phyloP scores from a whole-genome alignment of 176 grass and related monocot species.

The maize (Zea mays) region DNA sequence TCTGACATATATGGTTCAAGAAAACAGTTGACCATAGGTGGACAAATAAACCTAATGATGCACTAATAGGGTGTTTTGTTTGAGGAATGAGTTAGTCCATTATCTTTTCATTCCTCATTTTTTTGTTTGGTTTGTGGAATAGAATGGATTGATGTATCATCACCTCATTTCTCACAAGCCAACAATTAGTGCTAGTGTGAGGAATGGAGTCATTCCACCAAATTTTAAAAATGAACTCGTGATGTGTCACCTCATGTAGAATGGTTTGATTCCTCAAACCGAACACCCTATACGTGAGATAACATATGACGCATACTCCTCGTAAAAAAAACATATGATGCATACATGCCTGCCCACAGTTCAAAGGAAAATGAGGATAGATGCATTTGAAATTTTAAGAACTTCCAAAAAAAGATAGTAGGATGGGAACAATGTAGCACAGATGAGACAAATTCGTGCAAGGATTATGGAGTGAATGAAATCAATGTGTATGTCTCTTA shows the following conservation, averaged over 20 bases:
- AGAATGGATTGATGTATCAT: background rate
- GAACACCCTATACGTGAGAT: no score
- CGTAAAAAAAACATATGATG: background rate
- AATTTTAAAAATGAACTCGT: no score
- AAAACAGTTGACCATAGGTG: background rate
- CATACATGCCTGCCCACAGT: background rate
- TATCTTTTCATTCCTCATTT: no score
- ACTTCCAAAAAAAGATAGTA: background rate
- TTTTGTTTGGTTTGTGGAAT: no score
- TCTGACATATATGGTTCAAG: constrained; percentile 1
- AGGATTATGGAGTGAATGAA: constrained; percentile 2
- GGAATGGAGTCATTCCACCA: no score
- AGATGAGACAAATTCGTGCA: background rate
- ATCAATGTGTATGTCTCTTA: constrained; percentile 35
- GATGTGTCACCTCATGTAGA: no score
- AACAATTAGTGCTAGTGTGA: no score
- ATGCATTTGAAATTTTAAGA: background rate
- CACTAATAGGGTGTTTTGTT: background rate
- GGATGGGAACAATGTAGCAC: constrained; percentile 15
- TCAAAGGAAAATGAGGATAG: background rate
- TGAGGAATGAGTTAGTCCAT: no score
- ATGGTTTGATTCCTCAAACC: no score
- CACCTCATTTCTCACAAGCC: no score
- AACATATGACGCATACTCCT: no score
- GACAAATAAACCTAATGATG: constrained; percentile 11